A percentile compares a stretch with the other conserved stretches of the same genome.
Evolutionary conservation across 495 filamentous ascomycete genomes (phyloP).

Genomic region (Xylaria sp.): DNA sequence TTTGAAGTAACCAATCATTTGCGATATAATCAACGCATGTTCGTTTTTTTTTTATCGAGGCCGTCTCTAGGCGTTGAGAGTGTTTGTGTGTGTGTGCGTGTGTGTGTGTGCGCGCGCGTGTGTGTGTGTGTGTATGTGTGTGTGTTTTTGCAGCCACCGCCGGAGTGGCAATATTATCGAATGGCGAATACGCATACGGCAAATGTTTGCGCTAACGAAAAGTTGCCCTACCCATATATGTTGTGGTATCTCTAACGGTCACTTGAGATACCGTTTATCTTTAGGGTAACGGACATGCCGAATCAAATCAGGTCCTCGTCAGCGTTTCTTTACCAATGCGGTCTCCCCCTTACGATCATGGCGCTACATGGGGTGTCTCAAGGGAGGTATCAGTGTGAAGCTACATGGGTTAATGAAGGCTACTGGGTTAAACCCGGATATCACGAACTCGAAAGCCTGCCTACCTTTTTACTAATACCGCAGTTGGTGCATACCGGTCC

Average conservation of each 20-base stretch:
- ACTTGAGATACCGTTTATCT: not conserved
- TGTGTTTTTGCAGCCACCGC: constrained; percentile 15
- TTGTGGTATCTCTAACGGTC: not conserved
- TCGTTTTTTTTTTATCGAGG: not conserved
- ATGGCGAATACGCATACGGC: constrained; percentile 10
- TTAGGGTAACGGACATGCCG: not conserved
- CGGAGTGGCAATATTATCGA: constrained; percentile 5
- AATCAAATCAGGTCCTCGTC: not conserved
- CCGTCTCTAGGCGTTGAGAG: not conserved
- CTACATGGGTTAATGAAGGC: not conserved
- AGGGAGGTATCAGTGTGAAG: not conserved
- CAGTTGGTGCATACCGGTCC: not conserved
- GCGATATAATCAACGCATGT: not conserved
- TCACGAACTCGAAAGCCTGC: not conserved
- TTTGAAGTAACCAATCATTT: not conserved
- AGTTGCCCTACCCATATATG: not conserved
- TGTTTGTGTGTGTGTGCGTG: no score
- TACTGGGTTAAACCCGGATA: not conserved
- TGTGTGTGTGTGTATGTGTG: no score
- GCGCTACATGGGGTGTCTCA: not conserved
- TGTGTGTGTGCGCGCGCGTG: no score
- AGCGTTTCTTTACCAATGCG: not conserved
- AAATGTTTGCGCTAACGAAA: constrained; percentile 8
- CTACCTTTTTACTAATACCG: not conserved
- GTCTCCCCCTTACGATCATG: not conserved